Evolutionary conservation across 257 asterid species (phyloP), one percentile per base, ranked within the genome.

Genomic region (Forsythia viridissima): DNA sequence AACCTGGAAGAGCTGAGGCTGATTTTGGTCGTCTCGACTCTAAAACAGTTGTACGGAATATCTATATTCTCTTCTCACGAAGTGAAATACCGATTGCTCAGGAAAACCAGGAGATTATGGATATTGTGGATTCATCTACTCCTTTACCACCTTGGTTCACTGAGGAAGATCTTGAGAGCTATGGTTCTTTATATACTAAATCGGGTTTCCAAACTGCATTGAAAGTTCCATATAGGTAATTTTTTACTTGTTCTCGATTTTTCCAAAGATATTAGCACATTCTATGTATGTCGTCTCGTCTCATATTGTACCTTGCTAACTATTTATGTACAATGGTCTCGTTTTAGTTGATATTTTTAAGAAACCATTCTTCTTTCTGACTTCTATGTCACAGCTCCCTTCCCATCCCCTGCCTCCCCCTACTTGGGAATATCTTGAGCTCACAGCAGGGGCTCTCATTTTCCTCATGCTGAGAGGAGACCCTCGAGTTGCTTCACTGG

Each of bases 221-320:
- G 57, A 80, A 86, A 71, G 89, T 89, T 70, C 97, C 97, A 24
- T 92, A 92, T 61, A 90, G 97, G 93, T 90, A 84, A 20, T 2
- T 67, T 16, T 3, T 10, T 55, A 4, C 16, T n/a, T 40, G 36
- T 9, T 37, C 51, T 74, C 10, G 4, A 57, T 57, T 51, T 57
- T 34, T 57, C 36, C 30, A 57, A 57, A n/a, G 66, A 57, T 18
- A 57, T 6, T n/a, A 57, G 66, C 34, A 57, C 30, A 20, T n/a
- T 16, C 70, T 24, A 0, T 24, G 24, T 24, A 24, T 24, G 24
- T 24, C 24, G 24, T 24, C 24, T 24, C 24, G 24, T n/a, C 24
- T 24, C 0, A 24, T 24, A 24, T 24, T 24, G 0, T 24, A 24
- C 24, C 24, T 24, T 24, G 24, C 24, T 24, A 24, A 24, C 24